A percentile compares a stretch with the other conserved stretches of the same genome.
Evolutionary conservation across 139 green algal species (phyloP).

Genomic region (Raphidocelis subcapitata): DNA sequence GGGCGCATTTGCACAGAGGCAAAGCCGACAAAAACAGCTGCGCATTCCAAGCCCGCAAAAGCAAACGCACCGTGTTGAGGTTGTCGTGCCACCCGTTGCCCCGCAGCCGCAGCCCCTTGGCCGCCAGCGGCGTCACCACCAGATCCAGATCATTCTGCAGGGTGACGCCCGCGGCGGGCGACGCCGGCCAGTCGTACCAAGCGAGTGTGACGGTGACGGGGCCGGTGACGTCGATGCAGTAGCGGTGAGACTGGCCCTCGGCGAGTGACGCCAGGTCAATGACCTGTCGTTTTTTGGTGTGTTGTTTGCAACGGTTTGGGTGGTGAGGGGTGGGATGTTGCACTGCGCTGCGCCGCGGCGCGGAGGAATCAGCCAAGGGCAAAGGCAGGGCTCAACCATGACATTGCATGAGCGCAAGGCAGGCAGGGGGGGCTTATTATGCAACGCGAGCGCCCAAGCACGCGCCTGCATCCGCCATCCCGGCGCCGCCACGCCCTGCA

Average conservation of each 20-base stretch:
- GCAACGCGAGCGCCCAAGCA: too few species aligned
- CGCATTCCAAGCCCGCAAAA: too few species aligned
- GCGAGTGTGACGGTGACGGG: conserved; percentile 74
- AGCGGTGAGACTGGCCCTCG: conserved; percentile 42
- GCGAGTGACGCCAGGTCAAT: conserved; percentile 45
- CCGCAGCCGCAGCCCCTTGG: conserved; percentile 51
- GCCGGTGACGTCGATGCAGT: conserved; percentile 66
- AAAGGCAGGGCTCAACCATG: too few species aligned
- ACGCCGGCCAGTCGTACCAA: conserved; percentile 65
- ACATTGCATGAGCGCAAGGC: too few species aligned
- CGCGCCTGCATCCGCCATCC: too few species aligned
- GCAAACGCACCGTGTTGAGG: conserved; percentile 86
- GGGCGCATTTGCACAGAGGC: too few species aligned
- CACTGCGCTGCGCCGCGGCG: too few species aligned
- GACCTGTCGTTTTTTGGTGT: conserved; percentile 26
- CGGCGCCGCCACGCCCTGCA: too few species aligned
- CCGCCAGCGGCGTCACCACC: conserved; percentile 49
- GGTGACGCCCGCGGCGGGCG: conserved; percentile 10
- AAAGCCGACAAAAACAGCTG: too few species aligned
- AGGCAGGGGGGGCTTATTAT: too few species aligned
- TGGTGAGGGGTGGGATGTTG: too few species aligned
- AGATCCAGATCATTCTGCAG: conserved; percentile 93
- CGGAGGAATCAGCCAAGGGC: too few species aligned
- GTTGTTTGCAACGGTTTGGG: background rate
- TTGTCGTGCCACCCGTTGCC: conserved; percentile 66